phyloP scores from a whole-genome alignment of 2,329 filamentous ascomycete species.

The Teratosphaeria nubilosa region DNA sequence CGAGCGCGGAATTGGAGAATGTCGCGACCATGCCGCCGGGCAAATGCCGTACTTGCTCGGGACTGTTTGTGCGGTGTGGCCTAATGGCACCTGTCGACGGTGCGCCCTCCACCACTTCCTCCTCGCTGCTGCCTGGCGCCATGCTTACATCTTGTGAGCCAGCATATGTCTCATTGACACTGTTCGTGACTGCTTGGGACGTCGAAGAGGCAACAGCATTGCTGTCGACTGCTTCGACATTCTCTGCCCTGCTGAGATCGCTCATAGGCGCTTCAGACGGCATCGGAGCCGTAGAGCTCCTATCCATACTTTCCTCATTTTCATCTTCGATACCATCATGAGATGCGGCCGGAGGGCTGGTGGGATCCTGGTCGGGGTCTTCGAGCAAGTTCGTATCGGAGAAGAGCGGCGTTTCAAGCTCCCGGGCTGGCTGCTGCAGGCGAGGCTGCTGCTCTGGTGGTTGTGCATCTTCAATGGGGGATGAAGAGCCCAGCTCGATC shows the following conservation, averaged over 20 bases:
- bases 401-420: background rate
- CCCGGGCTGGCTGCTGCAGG: background rate
- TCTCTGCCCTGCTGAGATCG: background rate
- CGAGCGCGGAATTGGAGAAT: slow-evolving; percentile 2
- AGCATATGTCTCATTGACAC: background rate
- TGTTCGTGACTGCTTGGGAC: background rate
- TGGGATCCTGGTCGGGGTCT: background rate
- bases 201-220: background rate
- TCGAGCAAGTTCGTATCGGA: background rate
- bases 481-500: background rate
- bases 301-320: background rate
- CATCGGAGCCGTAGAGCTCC: background rate
- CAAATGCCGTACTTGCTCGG: background rate
- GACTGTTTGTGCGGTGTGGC: background rate
- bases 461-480: background rate
- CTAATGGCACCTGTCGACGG: background rate
- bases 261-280: background rate
- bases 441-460: background rate
- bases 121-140: background rate
- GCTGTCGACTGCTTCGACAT: background rate
- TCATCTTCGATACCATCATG: background rate
- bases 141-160: background rate
- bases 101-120: background rate
- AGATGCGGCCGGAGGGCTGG: background rate
- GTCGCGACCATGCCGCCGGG: background rate